A percentile compares a stretch with the other conserved stretches of the same genome.
phyloP scores from a whole-genome alignment of 164 flowering plant genomes.

The Amborella trichopoda region DNA sequence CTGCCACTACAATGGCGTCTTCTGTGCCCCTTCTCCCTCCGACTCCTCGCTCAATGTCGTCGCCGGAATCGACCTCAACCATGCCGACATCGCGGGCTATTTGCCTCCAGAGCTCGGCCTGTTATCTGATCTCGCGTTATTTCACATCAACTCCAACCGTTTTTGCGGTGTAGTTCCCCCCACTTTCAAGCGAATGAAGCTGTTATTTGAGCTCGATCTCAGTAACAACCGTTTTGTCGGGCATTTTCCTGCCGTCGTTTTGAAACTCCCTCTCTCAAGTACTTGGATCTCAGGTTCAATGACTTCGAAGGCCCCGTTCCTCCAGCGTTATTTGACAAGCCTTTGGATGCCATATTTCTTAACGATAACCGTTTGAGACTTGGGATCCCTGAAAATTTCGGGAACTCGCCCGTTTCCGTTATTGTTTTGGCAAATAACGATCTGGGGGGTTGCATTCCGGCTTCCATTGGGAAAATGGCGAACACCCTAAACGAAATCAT shows the following conservation, averaged over 20 bases:
- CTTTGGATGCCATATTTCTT: constrained; percentile 35
- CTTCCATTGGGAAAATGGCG: constrained; percentile 32
- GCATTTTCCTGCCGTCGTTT: constrained; percentile 29
- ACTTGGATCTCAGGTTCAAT: constrained; percentile 42
- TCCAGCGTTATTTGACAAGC: constrained; percentile 24
- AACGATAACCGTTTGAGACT: constrained; percentile 33
- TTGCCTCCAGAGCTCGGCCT: constrained; percentile 18
- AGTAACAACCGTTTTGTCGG: constrained; percentile 52
- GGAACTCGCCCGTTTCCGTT: constrained; percentile 29
- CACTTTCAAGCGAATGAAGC: constrained; percentile 8
- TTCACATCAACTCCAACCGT: constrained; percentile 24
- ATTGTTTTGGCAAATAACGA: constrained; percentile 28
- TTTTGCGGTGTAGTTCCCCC: constrained; percentile 27
- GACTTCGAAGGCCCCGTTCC: constrained; percentile 41
- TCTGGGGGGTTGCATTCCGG: constrained; percentile 28
- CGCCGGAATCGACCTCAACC: constrained; percentile 19
- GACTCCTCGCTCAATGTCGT: constrained; percentile 10
- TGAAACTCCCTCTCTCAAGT: constrained; percentile 31
- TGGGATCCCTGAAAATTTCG: constrained; percentile 25
- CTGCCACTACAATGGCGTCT: constrained; percentile 20
- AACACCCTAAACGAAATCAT: constrained; percentile 28
- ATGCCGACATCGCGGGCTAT: constrained; percentile 16
- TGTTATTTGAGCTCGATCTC: constrained; percentile 21
- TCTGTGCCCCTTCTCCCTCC: constrained; percentile 12
- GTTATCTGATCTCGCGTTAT: constrained; percentile 13